phyloP scores from a whole-genome alignment of 257 asterid genomes.

The Apocynum venetum region DNA sequence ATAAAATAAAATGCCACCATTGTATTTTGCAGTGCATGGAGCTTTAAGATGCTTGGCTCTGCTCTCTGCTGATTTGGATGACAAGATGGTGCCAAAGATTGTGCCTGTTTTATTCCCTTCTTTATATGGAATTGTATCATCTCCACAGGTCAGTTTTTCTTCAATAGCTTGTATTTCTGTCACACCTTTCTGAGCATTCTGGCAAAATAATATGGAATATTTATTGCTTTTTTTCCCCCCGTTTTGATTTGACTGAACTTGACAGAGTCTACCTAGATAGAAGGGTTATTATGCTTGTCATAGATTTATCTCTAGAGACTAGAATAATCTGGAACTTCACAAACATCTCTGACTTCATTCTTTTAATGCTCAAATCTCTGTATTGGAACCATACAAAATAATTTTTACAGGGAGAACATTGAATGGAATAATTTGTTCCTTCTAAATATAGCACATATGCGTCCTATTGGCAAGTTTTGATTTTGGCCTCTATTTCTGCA shows the following conservation, averaged over 20 bases:
- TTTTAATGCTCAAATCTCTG: background rate
- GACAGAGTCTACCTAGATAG: background rate
- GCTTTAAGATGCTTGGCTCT: constrained; percentile 91
- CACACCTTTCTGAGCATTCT: background rate
- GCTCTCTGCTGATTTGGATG: constrained; percentile 88
- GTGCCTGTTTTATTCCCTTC: constrained; percentile 80
- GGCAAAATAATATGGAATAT: background rate
- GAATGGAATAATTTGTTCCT: background rate
- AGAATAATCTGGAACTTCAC: background rate
- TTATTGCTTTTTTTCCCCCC: background rate
- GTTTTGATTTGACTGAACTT: background rate
- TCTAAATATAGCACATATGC: background rate
- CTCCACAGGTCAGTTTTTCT: constrained; percentile 69
- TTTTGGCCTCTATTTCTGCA: constrained; percentile 31
- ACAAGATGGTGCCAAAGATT: constrained; percentile 71
- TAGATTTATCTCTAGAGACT: background rate
- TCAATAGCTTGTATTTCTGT: constrained; percentile 1
- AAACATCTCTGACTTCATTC: background rate
- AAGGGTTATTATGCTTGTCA: background rate
- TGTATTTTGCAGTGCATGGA: constrained; percentile 69
- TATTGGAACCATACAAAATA: background rate
- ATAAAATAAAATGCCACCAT: background rate
- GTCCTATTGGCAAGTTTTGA: background rate
- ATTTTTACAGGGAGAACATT: background rate
- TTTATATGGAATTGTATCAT: constrained; percentile 70